Conservation (phyloP, 1,284 basidiomycete species). For the Trichosporon sp. region DNA sequence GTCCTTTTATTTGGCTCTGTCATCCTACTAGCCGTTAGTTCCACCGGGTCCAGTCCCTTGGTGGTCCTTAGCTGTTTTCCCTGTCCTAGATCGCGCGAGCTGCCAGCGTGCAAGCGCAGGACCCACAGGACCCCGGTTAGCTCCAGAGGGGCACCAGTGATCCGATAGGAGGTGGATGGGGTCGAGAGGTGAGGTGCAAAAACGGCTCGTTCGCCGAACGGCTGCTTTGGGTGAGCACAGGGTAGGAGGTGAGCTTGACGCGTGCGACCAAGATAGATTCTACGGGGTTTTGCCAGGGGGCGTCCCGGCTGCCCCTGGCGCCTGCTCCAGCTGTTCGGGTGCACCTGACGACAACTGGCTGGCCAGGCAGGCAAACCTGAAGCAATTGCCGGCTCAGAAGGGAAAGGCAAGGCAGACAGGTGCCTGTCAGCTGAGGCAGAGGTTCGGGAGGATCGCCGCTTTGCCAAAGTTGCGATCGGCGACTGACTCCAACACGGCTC, state of each 20-base stretch:
- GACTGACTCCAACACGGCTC: neutral
- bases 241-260: too few relatives aligned
- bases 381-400: neutral
- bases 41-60: constrained; percentile 4
- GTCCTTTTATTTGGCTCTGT: constrained; percentile 19
- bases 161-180: constrained; percentile 4
- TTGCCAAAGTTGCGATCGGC: neutral
- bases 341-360: too few relatives aligned
- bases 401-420: neutral
- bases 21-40: neutral
- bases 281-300: neutral
- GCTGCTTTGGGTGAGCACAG: neutral
- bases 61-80: neutral
- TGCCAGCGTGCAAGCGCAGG: too few relatives aligned
- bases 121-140: neutral
- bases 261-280: neutral
- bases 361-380: neutral
- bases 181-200: neutral
- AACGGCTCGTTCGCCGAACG: constrained; percentile 14
- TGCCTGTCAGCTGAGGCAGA: neutral
- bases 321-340: neutral
- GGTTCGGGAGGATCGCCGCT: constrained; percentile 15
- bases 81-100: neutral
- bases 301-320: neutral
- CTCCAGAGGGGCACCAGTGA: constrained; percentile 12